phyloP scores from a whole-genome alignment of 441 rosid genomes.

The Viola pubescens region DNA sequence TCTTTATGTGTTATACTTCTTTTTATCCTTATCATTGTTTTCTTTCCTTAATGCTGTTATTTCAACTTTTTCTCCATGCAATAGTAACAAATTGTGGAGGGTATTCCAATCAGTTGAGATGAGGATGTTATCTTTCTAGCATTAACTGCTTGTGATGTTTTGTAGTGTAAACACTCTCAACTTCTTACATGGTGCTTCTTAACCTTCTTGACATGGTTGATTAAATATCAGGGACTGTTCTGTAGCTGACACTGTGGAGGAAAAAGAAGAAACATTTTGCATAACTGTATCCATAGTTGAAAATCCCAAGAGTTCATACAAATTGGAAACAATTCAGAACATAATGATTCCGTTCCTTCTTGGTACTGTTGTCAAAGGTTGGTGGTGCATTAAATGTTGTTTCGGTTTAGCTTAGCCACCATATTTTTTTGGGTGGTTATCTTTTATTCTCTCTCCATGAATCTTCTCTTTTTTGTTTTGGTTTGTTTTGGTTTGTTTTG shows the following conservation, averaged over 20 bases:
- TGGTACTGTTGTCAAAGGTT: constrained; percentile 70
- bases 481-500: constrained; percentile 9
- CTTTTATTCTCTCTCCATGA: background rate
- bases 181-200: constrained; percentile 6
- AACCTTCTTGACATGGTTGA: constrained; percentile 14
- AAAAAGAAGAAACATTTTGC: constrained; percentile 48
- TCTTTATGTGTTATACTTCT: no score
- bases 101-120: no score
- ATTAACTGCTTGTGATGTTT: background rate
- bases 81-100: no score
- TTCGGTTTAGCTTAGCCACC: no score
- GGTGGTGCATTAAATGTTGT: background rate
- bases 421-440: background rate
- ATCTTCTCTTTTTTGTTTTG: background rate
- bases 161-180: background rate
- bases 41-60: no score
- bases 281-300: constrained; percentile 50
- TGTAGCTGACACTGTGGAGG: constrained; percentile 29
- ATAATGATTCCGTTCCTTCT: constrained; percentile 67
- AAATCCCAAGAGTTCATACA: constrained; percentile 30
- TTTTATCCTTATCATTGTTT: no score
- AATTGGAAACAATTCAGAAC: constrained; percentile 40
- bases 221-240: constrained; percentile 44
- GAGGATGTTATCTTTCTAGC: no score
- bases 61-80: no score